These are phyloP conservation scores for Phytophthora tubulina DNA, from an alignment of 352 stramenopile species.

Conservation along the genomic window DNA sequence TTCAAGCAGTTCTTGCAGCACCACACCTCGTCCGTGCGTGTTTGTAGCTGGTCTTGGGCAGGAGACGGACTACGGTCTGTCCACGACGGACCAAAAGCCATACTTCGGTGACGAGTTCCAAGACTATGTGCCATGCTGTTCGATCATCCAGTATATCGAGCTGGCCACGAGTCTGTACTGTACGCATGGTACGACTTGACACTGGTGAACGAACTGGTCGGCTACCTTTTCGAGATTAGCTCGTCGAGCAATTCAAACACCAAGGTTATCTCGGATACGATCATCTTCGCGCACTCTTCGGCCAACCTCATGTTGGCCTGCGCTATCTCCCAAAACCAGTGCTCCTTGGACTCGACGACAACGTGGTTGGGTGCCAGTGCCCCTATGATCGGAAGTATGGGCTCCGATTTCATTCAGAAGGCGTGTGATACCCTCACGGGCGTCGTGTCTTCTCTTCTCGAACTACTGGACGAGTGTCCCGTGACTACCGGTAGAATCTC, in stretches of 20 bases:
- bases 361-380: constrained; percentile 44
- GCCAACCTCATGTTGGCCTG: constrained; percentile 57
- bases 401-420: constrained; percentile 43
- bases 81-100: constrained; percentile 18
- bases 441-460: constrained; percentile 29
- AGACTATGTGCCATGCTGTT: constrained; percentile 63
- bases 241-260: constrained; percentile 33
- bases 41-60: constrained; percentile 59
- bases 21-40: constrained; percentile 47
- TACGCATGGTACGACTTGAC: constrained; percentile 53
- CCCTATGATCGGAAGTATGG: constrained; percentile 48
- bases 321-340: constrained; percentile 45
- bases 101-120: constrained; percentile 58
- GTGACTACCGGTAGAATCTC: constrained; percentile 24
- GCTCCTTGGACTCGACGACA: constrained; percentile 30
- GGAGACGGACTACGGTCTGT: constrained; percentile 39
- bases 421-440: constrained; percentile 36
- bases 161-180: constrained; percentile 55
- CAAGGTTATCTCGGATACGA: constrained; percentile 53
- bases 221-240: constrained; percentile 42
- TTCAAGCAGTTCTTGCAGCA: constrained; percentile 44
- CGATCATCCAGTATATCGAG: constrained; percentile 53
- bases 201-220: constrained; percentile 44
- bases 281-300: constrained; percentile 65
- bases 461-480: constrained; percentile 48